A percentile compares a stretch with the other conserved stretches of the same genome.
These are phyloP conservation scores for Xylariaceae sp. DNA, from an alignment of 2,329 filamentous ascomycete genomes.

Conservation along the genomic window DNA sequence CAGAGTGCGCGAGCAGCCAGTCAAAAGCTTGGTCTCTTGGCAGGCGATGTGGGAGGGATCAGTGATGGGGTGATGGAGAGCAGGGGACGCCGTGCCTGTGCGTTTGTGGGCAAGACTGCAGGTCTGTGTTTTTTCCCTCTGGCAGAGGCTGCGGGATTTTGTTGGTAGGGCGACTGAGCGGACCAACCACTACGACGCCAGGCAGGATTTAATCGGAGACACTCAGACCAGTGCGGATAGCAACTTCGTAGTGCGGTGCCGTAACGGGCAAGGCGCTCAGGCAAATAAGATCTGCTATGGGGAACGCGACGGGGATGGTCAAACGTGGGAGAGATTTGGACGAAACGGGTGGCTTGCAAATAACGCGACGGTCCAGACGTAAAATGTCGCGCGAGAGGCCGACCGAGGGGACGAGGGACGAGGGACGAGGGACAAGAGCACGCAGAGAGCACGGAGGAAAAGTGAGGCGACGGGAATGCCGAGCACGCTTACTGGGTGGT, in stretches of 20 bases:
- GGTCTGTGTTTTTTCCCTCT: constrained; percentile 16
- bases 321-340: constrained; percentile 15
- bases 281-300: constrained; percentile 20
- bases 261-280: constrained; percentile 21
- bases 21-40: constrained; percentile 29
- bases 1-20: constrained; percentile 12
- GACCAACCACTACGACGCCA: constrained; percentile 13
- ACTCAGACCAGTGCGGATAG: constrained; percentile 25
- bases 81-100: no score
- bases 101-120: constrained; percentile 17
- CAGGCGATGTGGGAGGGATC: constrained; percentile 26
- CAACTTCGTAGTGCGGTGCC: constrained; percentile 27
- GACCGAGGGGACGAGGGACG: no score
- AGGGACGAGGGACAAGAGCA: no score
- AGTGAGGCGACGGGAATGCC: no score
- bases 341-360: constrained; percentile 5
- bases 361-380: no score
- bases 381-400: no score
- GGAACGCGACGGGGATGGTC: constrained; percentile 23
- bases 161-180: constrained; percentile 19
- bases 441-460: no score
- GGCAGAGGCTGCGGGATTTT: constrained; percentile 32
- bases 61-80: constrained; percentile 2
- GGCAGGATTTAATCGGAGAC: neutral
- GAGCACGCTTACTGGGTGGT: no score